Evolutionary conservation across 1,139 yeast genomes (phyloP), one percentile per base, ranked within the genome.

Genomic region (Geotrichum restrictum): DNA sequence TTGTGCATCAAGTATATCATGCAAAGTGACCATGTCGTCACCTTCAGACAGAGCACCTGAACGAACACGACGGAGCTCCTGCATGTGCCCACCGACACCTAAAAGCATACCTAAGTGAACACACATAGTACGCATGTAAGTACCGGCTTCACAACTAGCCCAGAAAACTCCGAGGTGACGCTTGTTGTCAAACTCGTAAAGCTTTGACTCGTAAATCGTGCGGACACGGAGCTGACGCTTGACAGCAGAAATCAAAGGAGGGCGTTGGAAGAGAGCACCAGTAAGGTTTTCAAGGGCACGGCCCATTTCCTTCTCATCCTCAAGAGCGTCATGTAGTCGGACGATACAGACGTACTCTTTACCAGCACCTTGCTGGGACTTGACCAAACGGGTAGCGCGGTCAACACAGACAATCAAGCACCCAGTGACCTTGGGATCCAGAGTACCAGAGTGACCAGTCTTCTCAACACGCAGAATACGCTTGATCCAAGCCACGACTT

Each of bases 81-180:
- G 98, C 98, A 93, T 93, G 75, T 93, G 98, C 64, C 98, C 98
- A 71, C 98, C 98, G 64, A 89, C 98, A 65, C 98, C 97, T 63
- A 93, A 79, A 58, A 93, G 79, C 96, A 93, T 91, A 77, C 98
- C 98, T 68, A 93, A 78, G 73, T 93, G 98, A 57, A 93, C 98
- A 83, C 98, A 93, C 66, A 93, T 78, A 52, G 98, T 93, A 82
- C 98, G 87, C 96, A 93, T 93, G 76, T 93, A 93, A 59, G 98
- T 93, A 74, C 98, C 98, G 58, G 98, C 98, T 78, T 93, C 98
- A 81, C 98, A 93, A 45, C 95, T 86, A 57, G 98, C 98, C 98
- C 98, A 93, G 78, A 93, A 93, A 38, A 93, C 98, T 75, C 96
- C 96, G 61, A 93, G 80, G 64, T 94, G 94, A 74, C 98, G 85